Base-by-base conservation (phyloP, 2,329 filamentous ascomycete species). In the Rhynchosporium agropyri region DNA sequence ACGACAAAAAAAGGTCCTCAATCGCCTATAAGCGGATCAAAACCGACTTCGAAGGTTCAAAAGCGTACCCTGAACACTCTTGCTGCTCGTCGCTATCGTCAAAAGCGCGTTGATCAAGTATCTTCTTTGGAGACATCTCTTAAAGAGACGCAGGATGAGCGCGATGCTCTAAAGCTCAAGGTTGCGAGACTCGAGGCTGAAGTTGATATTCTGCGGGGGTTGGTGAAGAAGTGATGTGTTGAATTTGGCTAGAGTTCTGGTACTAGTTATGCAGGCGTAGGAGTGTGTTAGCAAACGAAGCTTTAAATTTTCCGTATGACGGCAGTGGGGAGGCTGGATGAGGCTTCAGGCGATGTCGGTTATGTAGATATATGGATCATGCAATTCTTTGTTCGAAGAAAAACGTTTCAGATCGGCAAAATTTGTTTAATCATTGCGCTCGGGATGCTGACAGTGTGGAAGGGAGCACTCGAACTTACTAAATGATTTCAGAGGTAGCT, bases 1-100 rank as follows among this genome's bases (percentile, higher is more conserved):
- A 45, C 46, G 10, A 10, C 26, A 15, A 40, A 29, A 31, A 60
- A 43, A 26, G 3, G 43, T 40, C 3, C 10, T 36, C 26, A 26
- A 15, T 31, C 56, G 20, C 36, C 26, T 26, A 3, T 36, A 26
- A 12, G 46, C 13, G 20, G 20, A 28, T 28, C 26, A 43, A 28
- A 60, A 15, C 45, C 31, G n/a, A 49, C 33, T 48, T 43, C 43
- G 1, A 64, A 65, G 53, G 58, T 73, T 40, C 65, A 73, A 40
- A 89, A 89, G 74, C 85, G 88, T 33, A 83, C 84, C 65, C 83
- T 84, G 65, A 90, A 91, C 74, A 90, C 87, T 13, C 80, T 89
- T 65, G 88, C 88, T n/a, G 88, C 88, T 36, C 82, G 86, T 65
- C 86, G 88, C 65, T 90, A 89, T 72, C 84, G 88, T 31, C 87